Percentiles rank a stretch among this genome's conserved stretches.
Conservation (phyloP, 345 rosid species). For the Eucalyptus pumila region DNA sequence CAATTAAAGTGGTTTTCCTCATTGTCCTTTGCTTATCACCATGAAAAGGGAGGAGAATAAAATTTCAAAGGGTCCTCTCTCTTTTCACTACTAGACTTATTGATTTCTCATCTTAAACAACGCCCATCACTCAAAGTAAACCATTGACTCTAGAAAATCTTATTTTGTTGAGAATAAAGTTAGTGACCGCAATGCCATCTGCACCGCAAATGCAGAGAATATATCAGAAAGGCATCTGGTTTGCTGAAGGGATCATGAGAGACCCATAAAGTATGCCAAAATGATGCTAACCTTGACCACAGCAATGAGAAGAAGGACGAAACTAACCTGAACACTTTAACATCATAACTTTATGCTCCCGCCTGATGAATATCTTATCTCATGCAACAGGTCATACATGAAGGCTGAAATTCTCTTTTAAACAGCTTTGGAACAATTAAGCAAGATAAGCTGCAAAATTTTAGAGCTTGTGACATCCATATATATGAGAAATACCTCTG, state of each 20-base stretch:
- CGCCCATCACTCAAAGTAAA: background rate
- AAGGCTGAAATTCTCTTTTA: background rate
- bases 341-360: background rate
- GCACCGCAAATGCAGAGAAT: background rate
- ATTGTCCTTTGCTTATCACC: background rate
- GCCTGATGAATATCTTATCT: background rate
- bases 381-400: background rate
- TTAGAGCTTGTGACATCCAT: background rate
- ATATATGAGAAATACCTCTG: background rate
- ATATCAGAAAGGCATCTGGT: background rate
- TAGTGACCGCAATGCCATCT: background rate
- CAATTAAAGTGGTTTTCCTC: background rate
- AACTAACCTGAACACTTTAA: background rate
- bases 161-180: background rate
- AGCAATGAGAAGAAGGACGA: background rate
- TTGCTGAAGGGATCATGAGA: background rate
- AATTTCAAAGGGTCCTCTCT: background rate
- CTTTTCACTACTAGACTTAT: background rate
- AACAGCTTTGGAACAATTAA: background rate
- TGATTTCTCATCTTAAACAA: background rate
- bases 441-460: background rate
- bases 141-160: background rate
- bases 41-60: background rate
- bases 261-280: background rate
- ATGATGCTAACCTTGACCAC: background rate